These are phyloP conservation scores for Rhizodiscina lignyota DNA, from an alignment of 495 filamentous ascomycete species.

Conservation along the genomic window DNA sequence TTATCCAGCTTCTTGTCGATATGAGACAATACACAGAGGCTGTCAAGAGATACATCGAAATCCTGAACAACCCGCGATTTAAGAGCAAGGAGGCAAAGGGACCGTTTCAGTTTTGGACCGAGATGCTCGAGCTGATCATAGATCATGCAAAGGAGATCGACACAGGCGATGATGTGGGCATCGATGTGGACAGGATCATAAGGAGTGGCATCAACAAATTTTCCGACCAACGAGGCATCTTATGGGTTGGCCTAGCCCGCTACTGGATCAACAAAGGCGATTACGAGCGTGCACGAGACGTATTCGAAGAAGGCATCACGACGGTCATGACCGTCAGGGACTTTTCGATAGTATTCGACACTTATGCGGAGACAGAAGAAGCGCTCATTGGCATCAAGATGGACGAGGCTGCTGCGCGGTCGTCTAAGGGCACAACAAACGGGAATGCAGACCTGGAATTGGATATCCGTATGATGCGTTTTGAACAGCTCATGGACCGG, in stretches of 20 bases:
- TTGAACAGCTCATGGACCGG: conserved; percentile 96
- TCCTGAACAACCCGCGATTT: conserved; percentile 84
- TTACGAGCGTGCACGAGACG: conserved; percentile 80
- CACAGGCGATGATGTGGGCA: conserved; percentile 57
- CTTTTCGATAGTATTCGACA: conserved; percentile 92
- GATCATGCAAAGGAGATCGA: conserved; percentile 75
- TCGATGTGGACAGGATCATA: conserved; percentile 88
- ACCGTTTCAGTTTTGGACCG: conserved; percentile 92
- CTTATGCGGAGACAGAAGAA: conserved; percentile 94
- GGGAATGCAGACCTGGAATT: conserved; percentile 88
- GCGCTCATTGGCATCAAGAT: conserved; percentile 82
- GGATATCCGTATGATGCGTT: conserved; percentile 93
- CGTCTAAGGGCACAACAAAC: conserved; percentile 65
- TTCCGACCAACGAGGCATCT: conserved; percentile 81
- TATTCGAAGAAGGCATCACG: conserved; percentile 93
- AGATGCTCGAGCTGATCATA: conserved; percentile 96
- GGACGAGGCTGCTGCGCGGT: conserved; percentile 67
- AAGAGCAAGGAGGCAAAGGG: conserved; percentile 86
- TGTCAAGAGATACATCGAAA: conserved; percentile 81
- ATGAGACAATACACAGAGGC: conserved; percentile 81
- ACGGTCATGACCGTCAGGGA: conserved; percentile 99
- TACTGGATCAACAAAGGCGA: conserved; percentile 92
- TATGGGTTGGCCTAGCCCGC: conserved; percentile 92
- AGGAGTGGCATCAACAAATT: conserved; percentile 87
- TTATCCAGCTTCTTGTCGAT: conserved; percentile 72